Conservation (phyloP, 495 filamentous ascomycete genomes). For the Talaromyces trachyspermus region DNA sequence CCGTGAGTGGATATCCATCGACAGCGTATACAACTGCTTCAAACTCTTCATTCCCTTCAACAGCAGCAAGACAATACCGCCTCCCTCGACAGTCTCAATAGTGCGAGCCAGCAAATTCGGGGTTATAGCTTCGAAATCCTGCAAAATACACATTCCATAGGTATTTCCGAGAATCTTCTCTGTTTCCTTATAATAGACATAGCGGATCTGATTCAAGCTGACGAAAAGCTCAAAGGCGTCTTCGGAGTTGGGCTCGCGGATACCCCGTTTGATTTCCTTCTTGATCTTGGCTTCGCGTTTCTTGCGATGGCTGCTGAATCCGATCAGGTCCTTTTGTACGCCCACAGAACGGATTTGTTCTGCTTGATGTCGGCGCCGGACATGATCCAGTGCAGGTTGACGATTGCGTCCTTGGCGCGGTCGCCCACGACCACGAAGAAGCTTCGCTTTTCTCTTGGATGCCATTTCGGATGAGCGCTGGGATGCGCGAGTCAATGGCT, state of each 20-base stretch:
- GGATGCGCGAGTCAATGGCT: conserved; percentile 82
- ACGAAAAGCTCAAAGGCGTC: conserved; percentile 98
- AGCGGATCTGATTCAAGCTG: conserved; percentile 91
- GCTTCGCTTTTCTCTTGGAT: conserved; percentile 94
- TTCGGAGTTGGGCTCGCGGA: conserved; percentile 88
- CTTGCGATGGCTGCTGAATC: conserved; percentile 92
- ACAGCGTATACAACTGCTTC: conserved; percentile 94
- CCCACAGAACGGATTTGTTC: conserved; percentile 97
- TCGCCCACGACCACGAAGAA: conserved; percentile 98
- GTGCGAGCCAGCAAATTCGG: conserved; percentile 92
- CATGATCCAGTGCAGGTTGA: conserved; percentile 91
- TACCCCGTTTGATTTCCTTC: conserved; percentile 94
- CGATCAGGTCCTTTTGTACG: conserved; percentile 98
- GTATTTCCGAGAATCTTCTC: conserved; percentile 98
- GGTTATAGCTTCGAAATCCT: conserved; percentile 97
- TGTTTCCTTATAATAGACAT: conserved; percentile 99
- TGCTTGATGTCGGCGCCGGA: conserved; percentile 83
- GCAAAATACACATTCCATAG: conserved; percentile 96
- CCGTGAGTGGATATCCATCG: conserved; percentile 96
- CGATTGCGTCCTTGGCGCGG: conserved; percentile 92
- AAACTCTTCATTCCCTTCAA: conserved; percentile 95
- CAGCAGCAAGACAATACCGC: conserved; percentile 82
- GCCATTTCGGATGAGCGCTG: conserved; percentile 91
- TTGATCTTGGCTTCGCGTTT: conserved; percentile 98
- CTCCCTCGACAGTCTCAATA: conserved; percentile 96